Evolutionary conservation across 225 moss, liverwort and hornwort species (phyloP).

Genomic region (Takakia lepidozioides): DNA sequence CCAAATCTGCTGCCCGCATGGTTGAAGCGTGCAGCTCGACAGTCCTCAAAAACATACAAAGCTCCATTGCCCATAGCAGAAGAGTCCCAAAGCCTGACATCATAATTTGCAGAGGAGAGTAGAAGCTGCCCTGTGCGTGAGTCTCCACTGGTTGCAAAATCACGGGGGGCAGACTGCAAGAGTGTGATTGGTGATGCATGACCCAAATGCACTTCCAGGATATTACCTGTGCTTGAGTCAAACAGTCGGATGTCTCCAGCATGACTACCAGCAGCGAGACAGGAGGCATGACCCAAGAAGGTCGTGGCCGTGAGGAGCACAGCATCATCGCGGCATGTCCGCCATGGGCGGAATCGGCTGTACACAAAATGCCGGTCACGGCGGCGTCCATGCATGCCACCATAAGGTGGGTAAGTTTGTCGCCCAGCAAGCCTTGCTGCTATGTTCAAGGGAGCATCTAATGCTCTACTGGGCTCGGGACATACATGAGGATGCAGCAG

Average conservation of each 20-base stretch:
- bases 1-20: slow-evolving; percentile 91
- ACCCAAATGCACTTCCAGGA: slow-evolving; percentile 62
- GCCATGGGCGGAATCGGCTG: slow-evolving; percentile 98
- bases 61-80: slow-evolving; percentile 74
- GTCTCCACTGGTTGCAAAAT: slow-evolving; percentile 59
- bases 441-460: slow-evolving; percentile 92
- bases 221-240: slow-evolving; percentile 79
- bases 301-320: slow-evolving; percentile 86
- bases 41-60: slow-evolving; percentile 68
- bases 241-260: slow-evolving; percentile 89
- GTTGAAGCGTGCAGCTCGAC: slow-evolving; percentile 91
- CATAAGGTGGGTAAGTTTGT: slow-evolving; percentile 81
- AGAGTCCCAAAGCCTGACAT: slow-evolving; percentile 92
- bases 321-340: slow-evolving; percentile 90
- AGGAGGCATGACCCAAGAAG: slow-evolving; percentile 86
- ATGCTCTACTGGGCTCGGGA: slow-evolving; percentile 92
- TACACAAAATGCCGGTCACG: slow-evolving; percentile 97
- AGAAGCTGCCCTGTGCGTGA: slow-evolving; percentile 72
- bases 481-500: slow-evolving; percentile 93
- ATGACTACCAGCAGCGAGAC: slow-evolving; percentile 92
- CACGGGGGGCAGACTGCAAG: slow-evolving; percentile 90
- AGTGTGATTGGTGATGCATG: slow-evolving; percentile 80
- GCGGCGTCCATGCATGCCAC: slow-evolving; percentile 91
- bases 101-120: slow-evolving; percentile 79
- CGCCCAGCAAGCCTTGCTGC: slow-evolving; percentile 76